A percentile compares a stretch with the other conserved stretches of the same genome.
These are phyloP conservation scores for Cladosporium colombiae DNA, from an alignment of 2,329 filamentous ascomycete species.

Conservation along the genomic window DNA sequence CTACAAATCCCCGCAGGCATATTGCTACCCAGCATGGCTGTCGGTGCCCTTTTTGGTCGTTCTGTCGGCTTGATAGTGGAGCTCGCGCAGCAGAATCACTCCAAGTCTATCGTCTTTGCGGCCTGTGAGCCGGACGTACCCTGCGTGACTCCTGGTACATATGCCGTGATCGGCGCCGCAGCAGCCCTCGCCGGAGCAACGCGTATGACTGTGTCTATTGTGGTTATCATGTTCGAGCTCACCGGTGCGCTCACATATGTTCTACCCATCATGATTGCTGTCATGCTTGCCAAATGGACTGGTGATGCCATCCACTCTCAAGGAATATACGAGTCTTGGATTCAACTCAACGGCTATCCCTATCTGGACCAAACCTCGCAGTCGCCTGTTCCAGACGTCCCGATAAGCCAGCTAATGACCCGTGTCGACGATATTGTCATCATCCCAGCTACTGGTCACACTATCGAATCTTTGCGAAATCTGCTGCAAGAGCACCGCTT, in stretches of 20 bases:
- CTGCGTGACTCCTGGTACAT: constrained; percentile 91
- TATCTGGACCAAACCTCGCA: constrained; percentile 92
- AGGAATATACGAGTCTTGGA: constrained; percentile 98
- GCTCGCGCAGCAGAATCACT: constrained; percentile 79
- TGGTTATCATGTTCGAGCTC: constrained; percentile 99
- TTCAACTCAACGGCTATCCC: constrained; percentile 91
- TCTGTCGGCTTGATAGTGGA: constrained; percentile 87
- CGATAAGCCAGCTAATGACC: constrained; percentile 89
- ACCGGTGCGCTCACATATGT: constrained; percentile 96
- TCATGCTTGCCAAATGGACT: constrained; percentile 98
- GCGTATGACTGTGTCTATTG: constrained; percentile 95
- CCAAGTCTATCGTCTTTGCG: constrained; percentile 73
- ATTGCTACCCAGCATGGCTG: constrained; percentile 92
- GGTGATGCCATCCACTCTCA: constrained; percentile 90
- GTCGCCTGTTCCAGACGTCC: constrained; percentile 72
- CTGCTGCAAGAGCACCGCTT: constrained; percentile 74
- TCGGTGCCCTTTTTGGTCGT: constrained; percentile 86
- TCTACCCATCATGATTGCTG: constrained; percentile 96
- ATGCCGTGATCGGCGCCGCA: constrained; percentile 93
- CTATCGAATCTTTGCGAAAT: constrained; percentile 70
- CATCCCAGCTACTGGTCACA: constrained; percentile 78
- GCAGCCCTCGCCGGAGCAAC: constrained; percentile 93
- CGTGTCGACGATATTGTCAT: constrained; percentile 85
- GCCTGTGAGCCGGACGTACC: constrained; percentile 79
- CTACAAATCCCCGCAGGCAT: constrained; percentile 94